Evolutionary conservation across 2,329 filamentous ascomycete genomes (phyloP).

Genomic region (Ophiocordyceps australis): DNA sequence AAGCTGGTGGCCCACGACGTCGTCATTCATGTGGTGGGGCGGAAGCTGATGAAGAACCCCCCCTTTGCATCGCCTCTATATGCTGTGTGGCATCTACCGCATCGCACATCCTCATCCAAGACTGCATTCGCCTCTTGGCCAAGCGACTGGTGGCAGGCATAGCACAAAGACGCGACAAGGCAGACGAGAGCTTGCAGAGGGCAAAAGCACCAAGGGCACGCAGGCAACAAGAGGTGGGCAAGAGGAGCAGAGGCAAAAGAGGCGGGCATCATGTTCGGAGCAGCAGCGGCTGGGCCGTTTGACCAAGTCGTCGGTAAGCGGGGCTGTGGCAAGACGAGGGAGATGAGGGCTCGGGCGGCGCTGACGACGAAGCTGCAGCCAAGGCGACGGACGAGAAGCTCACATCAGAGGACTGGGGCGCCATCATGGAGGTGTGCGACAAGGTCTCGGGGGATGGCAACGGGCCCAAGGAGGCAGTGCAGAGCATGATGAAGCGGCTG

Average conservation of each 20-base stretch:
- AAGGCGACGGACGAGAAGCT: constrained; percentile 95
- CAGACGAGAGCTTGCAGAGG: background rate
- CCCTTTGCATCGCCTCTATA: too few species aligned
- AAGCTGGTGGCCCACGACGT: too few species aligned
- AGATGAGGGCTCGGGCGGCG: background rate
- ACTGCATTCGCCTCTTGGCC: too few species aligned
- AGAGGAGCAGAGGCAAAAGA: too few species aligned
- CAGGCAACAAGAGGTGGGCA: constrained; percentile 11
- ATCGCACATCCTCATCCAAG: too few species aligned
- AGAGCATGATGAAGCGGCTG: constrained; percentile 78
- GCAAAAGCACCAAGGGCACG: background rate
- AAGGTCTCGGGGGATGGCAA: constrained; percentile 34
- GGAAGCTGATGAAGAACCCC: too few species aligned
- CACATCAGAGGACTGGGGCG: constrained; percentile 58
- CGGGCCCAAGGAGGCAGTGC: constrained; percentile 66
- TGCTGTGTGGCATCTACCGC: too few species aligned
- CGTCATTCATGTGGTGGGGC: too few species aligned
- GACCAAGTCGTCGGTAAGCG: constrained; percentile 40
- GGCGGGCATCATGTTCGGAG: constrained; percentile 44
- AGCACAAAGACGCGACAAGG: too few species aligned
- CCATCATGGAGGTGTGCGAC: constrained; percentile 46
- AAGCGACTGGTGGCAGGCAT: too few species aligned
- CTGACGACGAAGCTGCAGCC: constrained; percentile 18
- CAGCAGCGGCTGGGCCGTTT: constrained; percentile 36
- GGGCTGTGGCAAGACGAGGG: constrained; percentile 1